Evolutionary conservation across 306 rosid species (phyloP).

Genomic region (Erythrophleum fordii): DNA sequence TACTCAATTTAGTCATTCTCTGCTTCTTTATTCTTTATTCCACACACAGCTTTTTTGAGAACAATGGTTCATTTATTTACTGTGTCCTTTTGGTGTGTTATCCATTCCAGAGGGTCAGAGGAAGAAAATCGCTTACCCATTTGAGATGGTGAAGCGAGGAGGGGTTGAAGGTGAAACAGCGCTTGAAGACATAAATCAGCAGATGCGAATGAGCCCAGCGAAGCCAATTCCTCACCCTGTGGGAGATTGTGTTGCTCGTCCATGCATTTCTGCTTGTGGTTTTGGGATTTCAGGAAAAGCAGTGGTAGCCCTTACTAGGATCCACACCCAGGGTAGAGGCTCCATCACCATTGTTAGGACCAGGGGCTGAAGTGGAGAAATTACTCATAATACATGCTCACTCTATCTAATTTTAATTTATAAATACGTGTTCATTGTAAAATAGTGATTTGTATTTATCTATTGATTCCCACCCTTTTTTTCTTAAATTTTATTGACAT

Average conservation of each 20-base stretch:
- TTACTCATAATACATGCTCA: not conserved
- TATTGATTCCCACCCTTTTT: too few relatives aligned
- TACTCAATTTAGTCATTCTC: not conserved
- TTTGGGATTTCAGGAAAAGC: slow-evolving; percentile 29
- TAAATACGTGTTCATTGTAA: too few relatives aligned
- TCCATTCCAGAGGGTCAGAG: not conserved
- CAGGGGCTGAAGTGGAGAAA: slow-evolving; percentile 25
- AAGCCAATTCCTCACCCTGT: slow-evolving; percentile 41
- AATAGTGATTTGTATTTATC: too few relatives aligned
- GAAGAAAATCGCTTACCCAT: slow-evolving; percentile 30
- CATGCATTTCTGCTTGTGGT: slow-evolving; percentile 9
- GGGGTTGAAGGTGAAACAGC: slow-evolving; percentile 39
- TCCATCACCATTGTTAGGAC: slow-evolving; percentile 42
- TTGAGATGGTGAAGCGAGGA: slow-evolving; percentile 38
- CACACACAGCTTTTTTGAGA: not conserved
- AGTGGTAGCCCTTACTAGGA: slow-evolving; percentile 26
- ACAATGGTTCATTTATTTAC: slow-evolving; percentile 7
- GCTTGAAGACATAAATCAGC: slow-evolving; percentile 36
- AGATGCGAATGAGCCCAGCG: slow-evolving; percentile 33
- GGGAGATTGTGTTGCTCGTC: slow-evolving; percentile 10
- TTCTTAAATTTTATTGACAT: too few relatives aligned
- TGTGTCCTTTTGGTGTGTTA: not conserved
- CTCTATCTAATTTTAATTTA: too few relatives aligned
- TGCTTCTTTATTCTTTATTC: not conserved
- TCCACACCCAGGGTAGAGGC: slow-evolving; percentile 38